Evolutionary conservation across 225 moss, liverwort and hornwort genomes (phyloP), one percentile per base, ranked within the genome.

Genomic region (Pleurozium schreberi): DNA sequence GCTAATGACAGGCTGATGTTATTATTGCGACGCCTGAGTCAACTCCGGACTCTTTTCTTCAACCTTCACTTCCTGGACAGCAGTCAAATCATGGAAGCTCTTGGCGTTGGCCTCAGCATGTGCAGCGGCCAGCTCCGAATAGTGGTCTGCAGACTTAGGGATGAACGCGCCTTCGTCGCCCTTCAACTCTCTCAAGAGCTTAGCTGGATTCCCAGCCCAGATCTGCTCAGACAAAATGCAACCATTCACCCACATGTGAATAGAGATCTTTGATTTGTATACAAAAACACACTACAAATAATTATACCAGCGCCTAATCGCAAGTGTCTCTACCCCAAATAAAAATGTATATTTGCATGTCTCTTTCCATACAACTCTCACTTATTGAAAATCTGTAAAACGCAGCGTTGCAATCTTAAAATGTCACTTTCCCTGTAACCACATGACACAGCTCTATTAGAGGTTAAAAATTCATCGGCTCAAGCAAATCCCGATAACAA

Each of bases 181-280:
- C 47, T 93, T 94, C 20, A 99, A 91, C 80, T 96, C 93, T 85
- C 98, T 97, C 93, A 96, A 83, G 80, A 96, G 95, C 89, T 94
- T 99, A 10, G 97, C 97, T 87, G 98, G 98, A 91, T 96, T 97
- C 61, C 97, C 97, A 47, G 96, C 97, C 98, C 98, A 99, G 82
- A 98, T 83, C 96, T 98, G 96, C 74, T 52, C 84, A 78, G 64
- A 42, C 61, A 63, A 68, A 82, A 70, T 13, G 50, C n/a, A 69
- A 57, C 9, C 52, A 80, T 52, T 88, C 65, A 50, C 65, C 75
- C 81, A 83, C 58, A 58, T 69, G 43, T n/a, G 53, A 59, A 58
- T 45, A 53, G 47, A 49, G 28, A 42, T 50, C 40, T 43, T n/a
- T 50, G 52, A 49, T 85, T 85, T 42, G 79, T 60, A 33, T 26